phyloP scores from a whole-genome alignment of 2,329 filamentous ascomycete species.

The Epichloe gansuensis region DNA sequence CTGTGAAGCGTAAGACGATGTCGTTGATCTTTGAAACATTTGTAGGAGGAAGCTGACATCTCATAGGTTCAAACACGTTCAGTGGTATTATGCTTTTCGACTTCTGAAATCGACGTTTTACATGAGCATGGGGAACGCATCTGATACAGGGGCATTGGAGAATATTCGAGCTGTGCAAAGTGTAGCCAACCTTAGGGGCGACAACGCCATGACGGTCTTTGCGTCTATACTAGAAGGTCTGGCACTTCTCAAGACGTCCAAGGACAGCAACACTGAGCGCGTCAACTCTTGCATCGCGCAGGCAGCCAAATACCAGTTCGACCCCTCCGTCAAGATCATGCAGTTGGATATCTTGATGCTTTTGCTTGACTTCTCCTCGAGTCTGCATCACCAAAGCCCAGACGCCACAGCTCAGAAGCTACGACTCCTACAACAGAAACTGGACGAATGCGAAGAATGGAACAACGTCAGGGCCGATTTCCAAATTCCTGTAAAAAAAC shows the following conservation, averaged over 20 bases:
- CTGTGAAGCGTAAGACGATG: constrained; percentile 44
- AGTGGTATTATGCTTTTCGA: constrained; percentile 68
- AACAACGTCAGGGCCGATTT: constrained; percentile 35
- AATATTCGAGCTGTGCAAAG: constrained; percentile 53
- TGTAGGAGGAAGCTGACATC: not conserved
- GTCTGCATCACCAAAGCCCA: constrained; percentile 49
- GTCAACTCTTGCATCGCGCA: constrained; percentile 65
- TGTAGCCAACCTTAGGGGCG: constrained; percentile 47
- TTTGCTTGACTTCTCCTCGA: constrained; percentile 58
- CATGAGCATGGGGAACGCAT: constrained; percentile 45
- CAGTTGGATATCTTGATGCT: constrained; percentile 56
- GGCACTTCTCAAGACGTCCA: constrained; percentile 51
- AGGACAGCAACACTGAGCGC: constrained; percentile 54
- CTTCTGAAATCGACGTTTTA: constrained; percentile 61
- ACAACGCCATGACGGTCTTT: constrained; percentile 52
- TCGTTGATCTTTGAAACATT: not conserved
- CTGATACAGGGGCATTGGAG: constrained; percentile 53
- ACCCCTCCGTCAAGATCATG: constrained; percentile 48
- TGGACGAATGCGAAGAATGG: constrained; percentile 47
- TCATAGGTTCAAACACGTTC: constrained; percentile 47
- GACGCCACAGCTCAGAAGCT: constrained; percentile 48
- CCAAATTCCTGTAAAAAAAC: constrained; percentile 43
- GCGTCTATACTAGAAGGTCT: constrained; percentile 58
- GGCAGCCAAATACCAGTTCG: constrained; percentile 58
- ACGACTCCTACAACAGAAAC: constrained; percentile 44